Percentiles rank a stretch among this genome's conserved stretches.
phyloP scores from a whole-genome alignment of 2,329 filamentous ascomycete species.

The Gliomastix tumulicola region DNA sequence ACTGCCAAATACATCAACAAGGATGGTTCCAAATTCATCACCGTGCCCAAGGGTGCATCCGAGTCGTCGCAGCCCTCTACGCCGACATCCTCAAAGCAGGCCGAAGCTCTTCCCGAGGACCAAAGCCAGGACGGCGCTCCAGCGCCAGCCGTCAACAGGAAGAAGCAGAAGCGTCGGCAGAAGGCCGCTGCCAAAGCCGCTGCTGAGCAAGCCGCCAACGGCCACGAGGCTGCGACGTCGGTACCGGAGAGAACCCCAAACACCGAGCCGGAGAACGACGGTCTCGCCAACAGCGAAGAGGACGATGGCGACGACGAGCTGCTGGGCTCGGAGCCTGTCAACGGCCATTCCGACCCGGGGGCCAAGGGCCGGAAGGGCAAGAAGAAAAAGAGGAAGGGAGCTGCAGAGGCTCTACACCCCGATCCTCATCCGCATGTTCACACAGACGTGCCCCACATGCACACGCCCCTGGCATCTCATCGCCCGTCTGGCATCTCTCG shows the following conservation, averaged over 20 bases:
- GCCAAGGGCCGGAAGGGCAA: slow-evolving; percentile 55
- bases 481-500: slow-evolving; percentile 47
- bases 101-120: slow-evolving; percentile 18
- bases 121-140: slow-evolving; percentile 17
- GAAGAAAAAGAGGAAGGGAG: slow-evolving; percentile 55
- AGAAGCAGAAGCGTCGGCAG: slow-evolving; percentile 89
- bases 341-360: slow-evolving; percentile 18
- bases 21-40: slow-evolving; percentile 64
- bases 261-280: slow-evolving; percentile 30
- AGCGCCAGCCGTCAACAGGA: slow-evolving; percentile 65
- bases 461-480: not conserved
- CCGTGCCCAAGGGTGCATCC: slow-evolving; percentile 49
- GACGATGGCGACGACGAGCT: slow-evolving; percentile 36
- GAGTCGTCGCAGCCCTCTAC: slow-evolving; percentile 47
- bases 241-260: slow-evolving; percentile 12
- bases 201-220: slow-evolving; percentile 29
- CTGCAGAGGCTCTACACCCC: slow-evolving; percentile 7
- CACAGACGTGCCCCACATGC: no score
- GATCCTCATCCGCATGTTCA: slow-evolving; percentile 1
- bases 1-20: slow-evolving; percentile 61
- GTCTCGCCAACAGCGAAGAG: slow-evolving; percentile 49
- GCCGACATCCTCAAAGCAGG: slow-evolving; percentile 34
- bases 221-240: slow-evolving; percentile 27
- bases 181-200: slow-evolving; percentile 71
- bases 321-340: slow-evolving; percentile 15